Base-by-base conservation (phyloP, 2,329 filamentous ascomycete genomes). In the Curvularia sp. region DNA sequence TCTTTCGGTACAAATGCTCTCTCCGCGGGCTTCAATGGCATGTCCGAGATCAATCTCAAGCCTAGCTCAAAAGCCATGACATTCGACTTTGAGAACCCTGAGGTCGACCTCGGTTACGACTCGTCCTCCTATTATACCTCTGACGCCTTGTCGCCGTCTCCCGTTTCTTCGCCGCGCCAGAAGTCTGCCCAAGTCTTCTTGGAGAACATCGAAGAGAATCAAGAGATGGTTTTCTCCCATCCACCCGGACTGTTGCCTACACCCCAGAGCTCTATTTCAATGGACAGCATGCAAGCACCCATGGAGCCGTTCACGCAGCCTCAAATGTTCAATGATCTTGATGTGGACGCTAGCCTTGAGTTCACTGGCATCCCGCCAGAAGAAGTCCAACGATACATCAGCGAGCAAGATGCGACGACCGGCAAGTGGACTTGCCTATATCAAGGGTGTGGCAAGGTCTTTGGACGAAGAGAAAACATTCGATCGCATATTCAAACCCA, bases 401-500 rank as follows among this genome's bases (percentile, higher is more conserved):
- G 80, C 59, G 77, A 80, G 57, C 81, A 82, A 60, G 74, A 80
- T 44, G 69, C 75, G 5, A 66, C 67, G 15, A 79, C 75, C 52
- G 76, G 78, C 62, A 78, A 81, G 38, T 83, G 80, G 77, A 80
- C 76, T 10, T 84, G 82, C 68, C 72, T 83, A 15, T 83, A 77
- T 68, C 82, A 92, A 8, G 88, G 88, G 28, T 99, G 95, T 78
- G 86, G 88, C 67, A 96, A 97, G 78, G 87, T 88, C 53, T 98
- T 99, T 74, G 94, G 93, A n/a, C 88, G 95, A 68, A 96, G 97
- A 77, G 95, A 99, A 78, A 98, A 99, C 79, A 97, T 98, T 82
- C 96, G 97, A 76, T 96, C 93, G 0, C 95, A 99, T 76, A 92
- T 99, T 13, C 95, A 99, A 79, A 99, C 95, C 3, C 95, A 99